Evolutionary conservation across 2,329 filamentous ascomycete genomes (phyloP).

Genomic region (Orbilia oligospora): DNA sequence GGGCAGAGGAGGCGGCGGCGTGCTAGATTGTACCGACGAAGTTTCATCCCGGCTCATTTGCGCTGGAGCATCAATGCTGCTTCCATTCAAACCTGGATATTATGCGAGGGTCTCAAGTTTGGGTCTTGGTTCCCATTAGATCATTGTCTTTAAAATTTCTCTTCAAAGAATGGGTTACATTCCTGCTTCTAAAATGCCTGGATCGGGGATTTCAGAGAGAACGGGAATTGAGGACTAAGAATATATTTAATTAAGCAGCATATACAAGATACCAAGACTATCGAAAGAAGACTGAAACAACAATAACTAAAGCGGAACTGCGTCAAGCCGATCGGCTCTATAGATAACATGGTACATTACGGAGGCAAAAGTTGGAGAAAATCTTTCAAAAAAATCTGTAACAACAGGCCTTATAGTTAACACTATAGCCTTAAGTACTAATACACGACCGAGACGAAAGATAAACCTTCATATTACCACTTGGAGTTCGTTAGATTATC

Average conservation of each 20-base stretch:
- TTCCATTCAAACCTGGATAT: constrained; percentile 18
- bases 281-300: constrained; percentile 21
- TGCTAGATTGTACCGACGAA: constrained; percentile 2
- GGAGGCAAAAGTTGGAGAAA: constrained; percentile 8
- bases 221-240: neutral
- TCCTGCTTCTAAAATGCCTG: neutral
- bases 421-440: constrained; percentile 16
- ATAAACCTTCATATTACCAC: too few species aligned
- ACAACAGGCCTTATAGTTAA: constrained; percentile 10
- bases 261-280: constrained; percentile 10
- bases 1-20: neutral
- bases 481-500: constrained; percentile 7
- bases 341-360: constrained; percentile 3
- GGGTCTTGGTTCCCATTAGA: constrained; percentile 10
- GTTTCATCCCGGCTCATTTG: constrained; percentile 2
- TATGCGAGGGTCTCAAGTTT: constrained; percentile 16
- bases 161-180: neutral
- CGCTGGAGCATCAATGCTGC: constrained; percentile 11
- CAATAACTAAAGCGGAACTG: constrained; percentile 11
- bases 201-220: constrained; percentile 1
- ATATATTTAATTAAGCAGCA: neutral
- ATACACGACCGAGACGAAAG: constrained; percentile 13
- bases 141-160: constrained; percentile 1
- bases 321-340: constrained; percentile 20
- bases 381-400: neutral